Percentiles rank a stretch among this genome's conserved stretches.
These are phyloP conservation scores for Penicillium italicum DNA, from an alignment of 2,329 filamentous ascomycete genomes.

Conservation along the genomic window DNA sequence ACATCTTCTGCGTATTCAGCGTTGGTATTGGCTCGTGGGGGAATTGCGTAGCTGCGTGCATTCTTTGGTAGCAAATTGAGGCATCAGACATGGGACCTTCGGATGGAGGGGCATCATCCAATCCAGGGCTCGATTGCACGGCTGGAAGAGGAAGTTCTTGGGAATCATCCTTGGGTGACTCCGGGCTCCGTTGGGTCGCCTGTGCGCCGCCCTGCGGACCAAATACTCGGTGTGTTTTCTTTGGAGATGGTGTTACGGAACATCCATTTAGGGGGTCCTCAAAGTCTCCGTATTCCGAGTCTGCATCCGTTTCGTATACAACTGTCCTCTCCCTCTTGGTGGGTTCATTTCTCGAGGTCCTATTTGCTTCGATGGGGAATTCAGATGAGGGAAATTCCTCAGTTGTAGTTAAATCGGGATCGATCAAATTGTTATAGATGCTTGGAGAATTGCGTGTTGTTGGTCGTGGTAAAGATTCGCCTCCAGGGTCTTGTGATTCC, in stretches of 20 bases:
- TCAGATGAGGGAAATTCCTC: constrained; percentile 1
- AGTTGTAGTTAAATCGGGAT: neutral
- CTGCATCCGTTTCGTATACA: constrained; percentile 44
- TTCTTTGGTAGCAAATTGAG: constrained; percentile 38
- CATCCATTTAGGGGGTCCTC: constrained; percentile 18
- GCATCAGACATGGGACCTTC: constrained; percentile 34
- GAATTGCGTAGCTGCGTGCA: constrained; percentile 37
- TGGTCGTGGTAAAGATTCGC: neutral
- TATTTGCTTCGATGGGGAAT: neutral
- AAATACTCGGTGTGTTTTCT: neutral
- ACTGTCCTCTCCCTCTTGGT: constrained; percentile 29
- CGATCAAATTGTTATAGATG: neutral
- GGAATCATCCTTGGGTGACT: constrained; percentile 25
- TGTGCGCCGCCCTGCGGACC: neutral
- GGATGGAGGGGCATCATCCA: constrained; percentile 23
- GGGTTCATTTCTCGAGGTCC: neutral
- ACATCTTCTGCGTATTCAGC: constrained; percentile 36
- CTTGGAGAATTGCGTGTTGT: constrained; percentile 1
- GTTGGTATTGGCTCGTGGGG: constrained; percentile 36
- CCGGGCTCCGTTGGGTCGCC: constrained; percentile 8
- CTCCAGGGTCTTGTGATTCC: constrained; percentile 4
- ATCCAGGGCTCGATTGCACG: constrained; percentile 21
- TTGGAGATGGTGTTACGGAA: constrained; percentile 9
- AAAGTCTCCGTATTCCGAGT: constrained; percentile 34
- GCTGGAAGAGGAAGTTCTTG: constrained; percentile 32